A percentile compares a stretch with the other conserved stretches of the same genome.
These are phyloP conservation scores for Saitozyma sp. DNA, from an alignment of 768 basidiomycete genomes.

Conservation along the genomic window DNA sequence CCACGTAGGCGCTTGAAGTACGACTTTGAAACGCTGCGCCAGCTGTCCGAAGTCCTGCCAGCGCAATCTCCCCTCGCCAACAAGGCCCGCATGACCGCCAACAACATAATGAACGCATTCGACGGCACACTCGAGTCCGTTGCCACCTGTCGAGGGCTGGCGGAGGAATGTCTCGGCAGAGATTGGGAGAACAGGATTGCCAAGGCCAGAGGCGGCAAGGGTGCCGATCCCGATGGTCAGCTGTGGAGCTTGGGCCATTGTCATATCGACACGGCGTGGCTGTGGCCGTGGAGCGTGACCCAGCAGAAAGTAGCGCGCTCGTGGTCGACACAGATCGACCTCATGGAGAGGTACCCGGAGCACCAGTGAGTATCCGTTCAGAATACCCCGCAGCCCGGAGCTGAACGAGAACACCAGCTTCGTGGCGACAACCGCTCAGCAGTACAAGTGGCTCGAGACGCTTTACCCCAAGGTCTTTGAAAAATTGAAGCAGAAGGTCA, in stretches of 20 bases:
- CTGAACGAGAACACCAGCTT: conserved; percentile 55
- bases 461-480: conserved; percentile 81
- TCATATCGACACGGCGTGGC: conserved; percentile 86
- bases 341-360: conserved; percentile 95
- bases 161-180: conserved; percentile 77
- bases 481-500: conserved; percentile 71
- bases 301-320: conserved; percentile 95
- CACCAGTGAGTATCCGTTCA: conserved; percentile 57
- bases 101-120: conserved; percentile 83
- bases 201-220: conserved; percentile 59
- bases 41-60: conserved; percentile 71
- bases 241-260: conserved; percentile 76
- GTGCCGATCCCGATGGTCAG: conserved; percentile 56
- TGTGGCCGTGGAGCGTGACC: conserved; percentile 92
- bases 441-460: conserved; percentile 95
- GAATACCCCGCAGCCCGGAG: too few relatives aligned
- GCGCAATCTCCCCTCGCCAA: conserved; percentile 68
- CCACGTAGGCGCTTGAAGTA: conserved; percentile 53
- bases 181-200: conserved; percentile 76
- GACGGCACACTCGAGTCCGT: conserved; percentile 53
- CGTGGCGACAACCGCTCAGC: conserved; percentile 60
- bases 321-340: conserved; percentile 91
- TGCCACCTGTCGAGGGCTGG: conserved; percentile 63
- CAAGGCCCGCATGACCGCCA: conserved; percentile 49
- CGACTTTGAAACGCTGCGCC: conserved; percentile 78